Conservation (phyloP, 108 stramenopile species). For the Cyclotella cryptica region DNA sequence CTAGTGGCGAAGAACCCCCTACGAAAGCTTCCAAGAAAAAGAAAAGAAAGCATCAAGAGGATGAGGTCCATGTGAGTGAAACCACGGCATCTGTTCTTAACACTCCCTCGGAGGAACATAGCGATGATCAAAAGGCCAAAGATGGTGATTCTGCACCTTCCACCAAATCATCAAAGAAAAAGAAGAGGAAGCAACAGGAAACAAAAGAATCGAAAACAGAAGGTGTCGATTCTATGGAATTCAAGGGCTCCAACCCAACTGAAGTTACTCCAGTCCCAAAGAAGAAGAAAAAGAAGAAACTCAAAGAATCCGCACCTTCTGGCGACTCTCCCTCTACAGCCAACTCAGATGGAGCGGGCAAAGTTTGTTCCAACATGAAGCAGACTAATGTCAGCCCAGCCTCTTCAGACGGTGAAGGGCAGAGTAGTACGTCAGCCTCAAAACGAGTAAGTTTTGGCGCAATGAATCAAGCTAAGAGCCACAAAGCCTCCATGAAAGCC, state of each 20-base stretch:
- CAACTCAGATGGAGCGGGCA: not conserved
- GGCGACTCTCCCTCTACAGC: constrained; percentile 36
- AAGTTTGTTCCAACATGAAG: not conserved
- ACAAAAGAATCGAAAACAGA: constrained; percentile 12
- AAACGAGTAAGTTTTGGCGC: constrained; percentile 76
- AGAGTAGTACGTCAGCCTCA: constrained; percentile 13
- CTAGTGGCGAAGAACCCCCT: too few relatives aligned
- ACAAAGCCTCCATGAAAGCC: constrained; percentile 88
- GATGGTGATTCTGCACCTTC: constrained; percentile 11
- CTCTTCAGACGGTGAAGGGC: constrained; percentile 30
- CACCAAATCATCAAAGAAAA: constrained; percentile 28
- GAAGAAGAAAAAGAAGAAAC: constrained; percentile 53
- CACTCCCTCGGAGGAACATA: not conserved
- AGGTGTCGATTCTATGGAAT: not conserved
- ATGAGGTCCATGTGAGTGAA: not conserved
- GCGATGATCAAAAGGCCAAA: not conserved
- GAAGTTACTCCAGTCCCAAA: constrained; percentile 2
- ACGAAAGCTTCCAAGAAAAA: too few relatives aligned
- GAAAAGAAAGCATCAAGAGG: constrained; percentile 31
- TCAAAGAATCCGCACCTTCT: constrained; percentile 40
- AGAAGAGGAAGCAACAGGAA: constrained; percentile 28
- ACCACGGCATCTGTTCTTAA: not conserved
- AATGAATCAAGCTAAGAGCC: constrained; percentile 73
- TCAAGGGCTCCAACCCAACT: not conserved
- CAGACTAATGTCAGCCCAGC: constrained; percentile 21